phyloP scores from a whole-genome alignment of 306 rosid genomes.

The Gastrolobium bilobum region DNA sequence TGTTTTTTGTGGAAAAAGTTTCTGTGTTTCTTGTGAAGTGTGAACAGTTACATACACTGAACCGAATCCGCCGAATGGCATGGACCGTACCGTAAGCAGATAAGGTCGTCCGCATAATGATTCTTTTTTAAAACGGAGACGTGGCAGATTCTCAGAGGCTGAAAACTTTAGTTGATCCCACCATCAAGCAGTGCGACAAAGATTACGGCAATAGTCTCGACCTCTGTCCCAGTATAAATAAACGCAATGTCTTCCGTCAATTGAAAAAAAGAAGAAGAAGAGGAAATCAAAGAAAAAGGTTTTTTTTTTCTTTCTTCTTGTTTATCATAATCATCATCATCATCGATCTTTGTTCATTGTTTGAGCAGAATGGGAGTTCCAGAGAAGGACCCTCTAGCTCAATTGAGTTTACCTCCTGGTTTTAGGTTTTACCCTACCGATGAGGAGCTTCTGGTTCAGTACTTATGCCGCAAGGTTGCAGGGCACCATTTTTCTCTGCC shows the following conservation, averaged over 20 bases:
- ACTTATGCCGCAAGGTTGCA: slow-evolving; percentile 88
- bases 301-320: not conserved
- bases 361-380: slow-evolving; percentile 65
- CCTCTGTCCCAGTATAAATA: slow-evolving; percentile 55
- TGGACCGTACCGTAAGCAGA: slow-evolving; percentile 62
- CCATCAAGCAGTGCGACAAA: slow-evolving; percentile 35
- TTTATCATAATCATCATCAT: not conserved
- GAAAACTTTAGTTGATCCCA: slow-evolving; percentile 51
- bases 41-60: slow-evolving; percentile 51
- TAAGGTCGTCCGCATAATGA: slow-evolving; percentile 74
- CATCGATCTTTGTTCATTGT: not conserved
- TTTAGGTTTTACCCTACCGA: slow-evolving; percentile 90
- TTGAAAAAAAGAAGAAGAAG: slow-evolving; percentile 21
- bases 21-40: not conserved
- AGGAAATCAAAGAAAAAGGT: not conserved
- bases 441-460: slow-evolving; percentile 93
- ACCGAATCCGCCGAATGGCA: slow-evolving; percentile 44
- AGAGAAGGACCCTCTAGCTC: slow-evolving; percentile 68
- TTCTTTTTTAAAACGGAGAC: slow-evolving; percentile 39
- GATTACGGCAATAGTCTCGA: slow-evolving; percentile 56
- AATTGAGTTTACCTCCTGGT: slow-evolving; percentile 89
- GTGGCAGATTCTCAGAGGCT: slow-evolving; percentile 51
- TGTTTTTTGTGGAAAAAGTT: no score
- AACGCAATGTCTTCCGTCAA: slow-evolving; percentile 24
- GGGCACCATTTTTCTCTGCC: slow-evolving; percentile 84